These are phyloP conservation scores for Apophysomyces ossiformis DNA, from an alignment of 371 early-diverging fungal species.

Conservation along the genomic window DNA sequence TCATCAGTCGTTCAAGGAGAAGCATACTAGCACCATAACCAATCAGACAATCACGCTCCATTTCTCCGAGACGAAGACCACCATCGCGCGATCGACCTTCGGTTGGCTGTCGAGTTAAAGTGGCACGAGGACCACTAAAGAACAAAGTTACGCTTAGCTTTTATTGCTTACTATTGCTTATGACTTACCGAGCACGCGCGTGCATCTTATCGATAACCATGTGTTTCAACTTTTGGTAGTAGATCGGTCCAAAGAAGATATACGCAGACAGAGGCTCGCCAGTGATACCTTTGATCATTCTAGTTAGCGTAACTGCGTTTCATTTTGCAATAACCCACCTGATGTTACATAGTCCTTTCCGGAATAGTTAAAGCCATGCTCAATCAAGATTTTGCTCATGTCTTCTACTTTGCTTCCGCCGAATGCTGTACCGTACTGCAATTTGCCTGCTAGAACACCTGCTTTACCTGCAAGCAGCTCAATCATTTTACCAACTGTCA, in stretches of 20 bases:
- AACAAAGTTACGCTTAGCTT: too few relatives aligned
- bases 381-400: constrained; percentile 92
- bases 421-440: constrained; percentile 99
- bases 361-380: constrained; percentile 97
- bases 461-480: constrained; percentile 99
- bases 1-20: constrained; percentile 94
- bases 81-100: constrained; percentile 99
- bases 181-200: constrained; percentile 84
- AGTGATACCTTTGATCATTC: constrained; percentile 62
- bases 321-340: constrained; percentile 41
- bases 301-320: constrained; percentile 23
- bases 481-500: constrained; percentile 99
- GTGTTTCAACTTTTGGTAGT: constrained; percentile 99
- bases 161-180: background rate
- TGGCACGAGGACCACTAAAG: constrained; percentile 91
- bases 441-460: constrained; percentile 91
- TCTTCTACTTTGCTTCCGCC: constrained; percentile 96
- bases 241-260: constrained; percentile 98
- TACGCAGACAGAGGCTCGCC: constrained; percentile 95
- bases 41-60: constrained; percentile 99
- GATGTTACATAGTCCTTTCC: constrained; percentile 99
- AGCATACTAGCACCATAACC: constrained; percentile 97
- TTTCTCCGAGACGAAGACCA: constrained; percentile 98
- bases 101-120: constrained; percentile 97
- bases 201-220: constrained; percentile 99